Conservation (phyloP, 2,329 filamentous ascomycete species). For the Apiospora arundinis region DNA sequence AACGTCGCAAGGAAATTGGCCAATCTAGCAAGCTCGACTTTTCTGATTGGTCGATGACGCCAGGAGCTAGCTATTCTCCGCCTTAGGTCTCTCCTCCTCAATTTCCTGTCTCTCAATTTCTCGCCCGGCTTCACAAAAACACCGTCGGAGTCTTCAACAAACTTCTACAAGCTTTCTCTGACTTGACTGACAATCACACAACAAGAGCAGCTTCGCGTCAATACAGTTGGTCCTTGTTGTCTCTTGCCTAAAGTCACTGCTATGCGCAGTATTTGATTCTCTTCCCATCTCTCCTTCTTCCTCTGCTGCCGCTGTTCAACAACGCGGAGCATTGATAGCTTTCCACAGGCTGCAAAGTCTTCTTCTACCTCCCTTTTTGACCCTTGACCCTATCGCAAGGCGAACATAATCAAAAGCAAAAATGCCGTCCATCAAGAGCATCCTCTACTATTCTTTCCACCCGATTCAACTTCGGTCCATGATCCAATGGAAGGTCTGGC, state of each 20-base stretch:
- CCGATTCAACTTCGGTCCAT: slow-evolving; percentile 80
- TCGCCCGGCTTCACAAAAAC: slow-evolving; percentile 4
- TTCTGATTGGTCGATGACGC: slow-evolving; percentile 1
- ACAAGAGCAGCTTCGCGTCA: neutral
- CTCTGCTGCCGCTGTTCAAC: slow-evolving; percentile 15
- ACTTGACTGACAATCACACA: neutral
- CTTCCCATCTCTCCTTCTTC: neutral
- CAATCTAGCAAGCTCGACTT: neutral
- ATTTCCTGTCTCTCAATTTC: slow-evolving; percentile 10
- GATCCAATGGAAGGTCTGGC: slow-evolving; percentile 97
- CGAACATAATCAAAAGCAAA: slow-evolving; percentile 37
- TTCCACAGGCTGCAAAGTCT: slow-evolving; percentile 1
- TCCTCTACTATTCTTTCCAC: slow-evolving; percentile 77
- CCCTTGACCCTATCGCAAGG: neutral
- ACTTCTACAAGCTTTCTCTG: neutral
- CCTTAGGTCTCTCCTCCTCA: slow-evolving; percentile 15
- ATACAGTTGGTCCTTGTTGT: neutral
- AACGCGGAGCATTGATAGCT: slow-evolving; percentile 12
- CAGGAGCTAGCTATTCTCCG: slow-evolving; percentile 5
- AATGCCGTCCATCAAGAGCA: slow-evolving; percentile 60
- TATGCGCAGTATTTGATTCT: slow-evolving; percentile 10
- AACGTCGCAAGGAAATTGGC: neutral
- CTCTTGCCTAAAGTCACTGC: slow-evolving; percentile 9
- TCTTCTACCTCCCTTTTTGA: neutral
- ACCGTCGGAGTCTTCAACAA: slow-evolving; percentile 16